Base-by-base conservation (phyloP, 495 filamentous ascomycete genomes). In the Aspergillus cristatus region DNA sequence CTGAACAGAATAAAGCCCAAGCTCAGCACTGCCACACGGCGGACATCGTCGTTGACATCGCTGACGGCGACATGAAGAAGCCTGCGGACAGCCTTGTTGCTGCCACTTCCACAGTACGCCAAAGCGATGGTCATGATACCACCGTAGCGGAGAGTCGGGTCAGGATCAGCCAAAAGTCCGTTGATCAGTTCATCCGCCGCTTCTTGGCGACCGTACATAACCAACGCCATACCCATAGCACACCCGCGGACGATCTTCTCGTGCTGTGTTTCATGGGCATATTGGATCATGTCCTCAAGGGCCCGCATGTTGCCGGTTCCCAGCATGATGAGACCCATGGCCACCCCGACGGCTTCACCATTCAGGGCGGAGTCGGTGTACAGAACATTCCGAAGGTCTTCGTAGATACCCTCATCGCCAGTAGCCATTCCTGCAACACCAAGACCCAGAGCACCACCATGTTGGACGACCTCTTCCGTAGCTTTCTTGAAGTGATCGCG, bases 111-210 rank as follows among this genome's bases (percentile, higher is more conserved):
- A 62, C 89, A 96, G 61, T 97, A 99, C 7, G 93, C 93, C 55
- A 99, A 70, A 18, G 93, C 91, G 25, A 97, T 83, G n/a, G 91
- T 96, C 79, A 96, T 89, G 54, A 99, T 94, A 68, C 93, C 93
- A 49, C 93, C 93, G 50, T 99, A 99, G 41, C 93, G 78, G 35
- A 99, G 68, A 17, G 85, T 86, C 46, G 91, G 86, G 51, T 99
- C 91, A 3, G 91, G 86, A 48, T 97, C 93, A 43, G 85, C 86
- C 26, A 99, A 68, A 8, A 99, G 79, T 34, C 86, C 86, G 50
- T 90, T 89, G 48, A 96, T 93, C 46, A 95, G 73, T 49, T 86
- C 84, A 62, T 99, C 93, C 5, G 91, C 93, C 37, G 80, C 82
- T 55, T 97, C 93, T 61, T 97, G 89, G 29, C 86, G 82, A 20